phyloP scores from a whole-genome alignment of 805 yeast species.

The Myxozyma monticola region DNA sequence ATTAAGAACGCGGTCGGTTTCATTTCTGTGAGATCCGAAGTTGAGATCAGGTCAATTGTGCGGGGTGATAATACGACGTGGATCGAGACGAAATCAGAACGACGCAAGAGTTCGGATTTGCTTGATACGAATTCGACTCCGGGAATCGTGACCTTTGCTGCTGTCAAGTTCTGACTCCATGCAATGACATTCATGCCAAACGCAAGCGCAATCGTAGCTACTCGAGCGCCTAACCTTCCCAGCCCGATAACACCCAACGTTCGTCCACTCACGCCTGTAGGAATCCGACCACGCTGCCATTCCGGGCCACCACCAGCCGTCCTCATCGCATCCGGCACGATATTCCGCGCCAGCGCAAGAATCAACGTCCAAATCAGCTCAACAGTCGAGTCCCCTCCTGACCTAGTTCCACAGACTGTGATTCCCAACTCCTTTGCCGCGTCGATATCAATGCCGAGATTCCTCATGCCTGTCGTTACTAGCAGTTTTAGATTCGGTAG shows the following conservation, averaged over 20 bases:
- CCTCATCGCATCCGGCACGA: conserved; percentile 23
- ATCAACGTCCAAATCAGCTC: conserved; percentile 33
- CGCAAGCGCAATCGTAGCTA: conserved; percentile 26
- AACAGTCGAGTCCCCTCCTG: conserved; percentile 26
- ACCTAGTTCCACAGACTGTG: conserved; percentile 23
- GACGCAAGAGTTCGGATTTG: conserved; percentile 26
- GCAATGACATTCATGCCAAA: conserved; percentile 32
- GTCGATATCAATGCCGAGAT: conserved; percentile 26
- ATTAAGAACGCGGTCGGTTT: conserved; percentile 31
- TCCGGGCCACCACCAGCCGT: conserved; percentile 5
- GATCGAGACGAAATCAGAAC: conserved; percentile 31
- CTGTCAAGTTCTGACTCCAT: conserved; percentile 31
- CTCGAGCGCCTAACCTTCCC: conserved; percentile 26
- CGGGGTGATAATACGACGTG: conserved; percentile 26
- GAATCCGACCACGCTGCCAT: conserved; percentile 32
- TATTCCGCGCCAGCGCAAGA: conserved; percentile 22
- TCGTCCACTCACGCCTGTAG: conserved; percentile 24
- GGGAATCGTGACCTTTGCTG: conserved; percentile 10
- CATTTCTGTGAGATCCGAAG: conserved; percentile 25
- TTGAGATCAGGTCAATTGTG: conserved; percentile 22
- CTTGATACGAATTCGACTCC: conserved; percentile 17
- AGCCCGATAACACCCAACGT: conserved; percentile 31
- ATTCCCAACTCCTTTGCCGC: conserved; percentile 29
- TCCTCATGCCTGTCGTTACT: conserved; percentile 30
- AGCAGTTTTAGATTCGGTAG: conserved; percentile 31